A percentile compares a stretch with the other conserved stretches of the same genome.
These are phyloP conservation scores for Aspergillus sp. DNA, from an alignment of 2,329 filamentous ascomycete genomes.

Conservation along the genomic window DNA sequence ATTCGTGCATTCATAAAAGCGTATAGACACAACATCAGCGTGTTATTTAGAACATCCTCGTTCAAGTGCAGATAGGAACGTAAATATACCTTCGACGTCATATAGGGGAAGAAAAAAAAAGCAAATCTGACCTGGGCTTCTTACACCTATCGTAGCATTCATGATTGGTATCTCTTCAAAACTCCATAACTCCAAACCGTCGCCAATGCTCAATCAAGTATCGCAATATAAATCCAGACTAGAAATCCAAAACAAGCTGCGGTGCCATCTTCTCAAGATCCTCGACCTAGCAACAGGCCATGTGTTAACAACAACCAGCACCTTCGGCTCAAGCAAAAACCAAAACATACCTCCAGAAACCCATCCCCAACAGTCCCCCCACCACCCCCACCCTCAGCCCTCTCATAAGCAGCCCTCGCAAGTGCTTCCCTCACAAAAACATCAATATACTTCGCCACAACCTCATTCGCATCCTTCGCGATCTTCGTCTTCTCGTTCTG, in stretches of 20 bases:
- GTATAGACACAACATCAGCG: too few species aligned
- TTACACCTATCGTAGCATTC: too few species aligned
- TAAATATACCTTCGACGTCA: too few species aligned
- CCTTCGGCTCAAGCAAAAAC: neutral
- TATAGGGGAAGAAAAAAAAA: too few species aligned
- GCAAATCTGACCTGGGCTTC: too few species aligned
- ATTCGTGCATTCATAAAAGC: too few species aligned
- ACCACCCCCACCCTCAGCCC: slow-evolving; percentile 40
- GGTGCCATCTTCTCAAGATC: slow-evolving; percentile 84
- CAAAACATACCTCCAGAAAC: slow-evolving; percentile 62
- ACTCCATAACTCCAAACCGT: slow-evolving; percentile 6
- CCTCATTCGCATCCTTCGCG: slow-evolving; percentile 66
- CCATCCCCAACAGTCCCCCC: slow-evolving; percentile 41
- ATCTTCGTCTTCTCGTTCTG: slow-evolving; percentile 63
- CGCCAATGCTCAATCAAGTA: slow-evolving; percentile 3
- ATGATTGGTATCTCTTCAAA: too few species aligned
- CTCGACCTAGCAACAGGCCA: slow-evolving; percentile 54
- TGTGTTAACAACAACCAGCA: slow-evolving; percentile 4
- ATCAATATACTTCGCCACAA: slow-evolving; percentile 80
- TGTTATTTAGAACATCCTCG: too few species aligned
- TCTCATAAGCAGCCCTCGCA: slow-evolving; percentile 67
- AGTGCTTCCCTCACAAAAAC: slow-evolving; percentile 86
- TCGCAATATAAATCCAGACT: neutral
- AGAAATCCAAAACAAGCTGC: slow-evolving; percentile 81
- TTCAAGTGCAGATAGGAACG: too few species aligned